phyloP scores from a whole-genome alignment of 2,329 filamentous ascomycete genomes.

The Microcyclospora tardicrescens region DNA sequence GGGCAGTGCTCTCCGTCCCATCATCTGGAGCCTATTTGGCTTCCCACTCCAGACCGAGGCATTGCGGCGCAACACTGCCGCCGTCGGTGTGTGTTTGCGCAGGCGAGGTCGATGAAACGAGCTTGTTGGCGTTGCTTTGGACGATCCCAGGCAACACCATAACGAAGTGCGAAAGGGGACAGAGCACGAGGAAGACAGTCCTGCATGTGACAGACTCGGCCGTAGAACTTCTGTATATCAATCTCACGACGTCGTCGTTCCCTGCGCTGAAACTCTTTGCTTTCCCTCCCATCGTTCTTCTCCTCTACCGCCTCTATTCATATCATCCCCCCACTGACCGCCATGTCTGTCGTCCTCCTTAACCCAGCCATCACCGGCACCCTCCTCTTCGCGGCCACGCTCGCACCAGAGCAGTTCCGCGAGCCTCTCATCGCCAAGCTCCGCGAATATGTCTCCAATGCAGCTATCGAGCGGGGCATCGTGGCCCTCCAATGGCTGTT shows the following conservation, averaged over 20 bases:
- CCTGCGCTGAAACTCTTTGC: neutral
- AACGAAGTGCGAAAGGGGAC: no score
- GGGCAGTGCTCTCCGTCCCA: no score
- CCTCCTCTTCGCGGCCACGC: slow-evolving; percentile 18
- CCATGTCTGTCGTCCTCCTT: slow-evolving; percentile 4
- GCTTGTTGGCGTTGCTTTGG: no score
- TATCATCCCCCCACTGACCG: neutral
- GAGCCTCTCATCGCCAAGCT: slow-evolving; percentile 18
- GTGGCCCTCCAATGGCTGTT: slow-evolving; percentile 18
- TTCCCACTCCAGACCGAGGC: no score
- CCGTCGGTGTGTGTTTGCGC: no score
- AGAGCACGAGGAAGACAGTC: no score
- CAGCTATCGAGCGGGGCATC: slow-evolving; percentile 12
- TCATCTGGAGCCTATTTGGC: no score
- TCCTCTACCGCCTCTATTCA: neutral
- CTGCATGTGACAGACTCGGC: neutral
- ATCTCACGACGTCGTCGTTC: neutral
- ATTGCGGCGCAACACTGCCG: no score
- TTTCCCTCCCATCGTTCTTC: neutral
- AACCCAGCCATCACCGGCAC: slow-evolving; percentile 19
- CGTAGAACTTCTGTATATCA: neutral
- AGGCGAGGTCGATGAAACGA: no score
- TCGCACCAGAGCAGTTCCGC: slow-evolving; percentile 16
- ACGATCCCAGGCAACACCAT: no score
- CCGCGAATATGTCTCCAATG: slow-evolving; percentile 13